Base-by-base conservation (phyloP, 352 stramenopile genomes). In the Phytopythium ostracodes region DNA sequence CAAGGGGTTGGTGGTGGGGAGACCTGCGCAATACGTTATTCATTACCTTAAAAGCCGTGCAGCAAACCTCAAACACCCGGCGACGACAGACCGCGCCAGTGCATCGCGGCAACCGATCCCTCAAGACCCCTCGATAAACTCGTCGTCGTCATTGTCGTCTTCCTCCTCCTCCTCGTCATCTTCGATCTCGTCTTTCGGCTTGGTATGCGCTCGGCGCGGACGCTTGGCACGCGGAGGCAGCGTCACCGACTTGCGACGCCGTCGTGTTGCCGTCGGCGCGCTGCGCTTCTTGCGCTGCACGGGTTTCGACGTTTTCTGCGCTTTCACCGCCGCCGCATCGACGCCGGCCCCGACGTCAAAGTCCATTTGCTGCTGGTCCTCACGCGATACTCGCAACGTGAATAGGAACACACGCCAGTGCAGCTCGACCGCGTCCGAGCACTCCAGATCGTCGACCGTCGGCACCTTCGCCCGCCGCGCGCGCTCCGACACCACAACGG, bases 361-460 rank as follows among this genome's bases (percentile, higher is more conserved):
- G 63, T 94, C 82, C 59, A 89, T 64, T 44, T 93, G 75, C 38
- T 75, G 76, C 57, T 92, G 77, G 53, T 96, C 87, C 50, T 91
- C 75, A 7, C 73, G 76, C 25, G 77, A 72, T 20, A 73, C 77
- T 18, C 63, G 52, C 67, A 79, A 87, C 11, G 79, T 77, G 53
- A 68, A 56, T n/a, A 89, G 40, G 27, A 92, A 85, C 2, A 89
- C 53, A 11, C 68, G 84, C 87, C 87, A 96, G 59, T 64, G 75
- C 22, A 76, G 35, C 43, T 77, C 59, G 4, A 92, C 60, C 33
- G 68, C 56, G 44, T 81, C 59, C 3, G 64, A 59, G 1, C 65
- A 58, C 6, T 66, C 25, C 22, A 85, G 52, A n/a, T 81, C 72
- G 22, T 81, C 72, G 29, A 80, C 59, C 0, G 64, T 71, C 52